Evolutionary conservation across 805 yeast genomes (phyloP).

Genomic region (Candida ipomoeae): DNA sequence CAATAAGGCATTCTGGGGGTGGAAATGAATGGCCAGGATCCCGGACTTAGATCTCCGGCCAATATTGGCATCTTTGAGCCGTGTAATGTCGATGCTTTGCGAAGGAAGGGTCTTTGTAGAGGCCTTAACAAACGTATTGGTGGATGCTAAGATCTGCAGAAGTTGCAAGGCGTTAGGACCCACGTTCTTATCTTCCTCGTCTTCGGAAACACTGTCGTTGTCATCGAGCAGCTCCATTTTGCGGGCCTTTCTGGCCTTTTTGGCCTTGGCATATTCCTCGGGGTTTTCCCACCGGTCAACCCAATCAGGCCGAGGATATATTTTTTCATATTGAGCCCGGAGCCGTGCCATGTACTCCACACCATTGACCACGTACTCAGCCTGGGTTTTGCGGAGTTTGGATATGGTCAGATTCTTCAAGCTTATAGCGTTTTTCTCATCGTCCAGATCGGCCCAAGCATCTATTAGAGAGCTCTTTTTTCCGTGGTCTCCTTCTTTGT

Average conservation of each 20-base stretch:
- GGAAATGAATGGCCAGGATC: conserved; percentile 83
- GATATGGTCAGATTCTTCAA: conserved; percentile 57
- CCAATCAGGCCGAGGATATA: conserved; percentile 89
- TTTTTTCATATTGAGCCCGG: conserved; percentile 64
- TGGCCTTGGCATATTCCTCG: background rate
- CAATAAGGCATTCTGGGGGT: conserved; percentile 75
- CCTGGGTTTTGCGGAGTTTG: conserved; percentile 63
- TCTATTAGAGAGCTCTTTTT: background rate
- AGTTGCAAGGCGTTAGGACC: conserved; percentile 29
- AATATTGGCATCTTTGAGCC: conserved; percentile 83
- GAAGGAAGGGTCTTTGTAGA: conserved; percentile 62
- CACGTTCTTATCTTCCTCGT: conserved; percentile 19
- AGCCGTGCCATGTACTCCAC: conserved; percentile 58
- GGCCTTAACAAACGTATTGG: conserved; percentile 37
- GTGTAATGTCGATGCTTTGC: conserved; percentile 64
- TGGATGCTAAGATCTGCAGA: conserved; percentile 27
- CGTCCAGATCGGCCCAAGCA: conserved; percentile 86
- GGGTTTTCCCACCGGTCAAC: conserved; percentile 30
- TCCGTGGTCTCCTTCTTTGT: conserved; percentile 27
- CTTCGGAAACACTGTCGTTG: conserved; percentile 19
- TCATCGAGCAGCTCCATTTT: background rate
- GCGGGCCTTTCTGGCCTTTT: background rate
- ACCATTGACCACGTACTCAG: conserved; percentile 54
- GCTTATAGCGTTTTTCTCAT: conserved; percentile 65
- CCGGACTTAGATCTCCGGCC: conserved; percentile 69